A percentile compares a stretch with the other conserved stretches of the same genome.
phyloP scores from a whole-genome alignment of 768 basidiomycete species.

The Boletus subparvulus region DNA sequence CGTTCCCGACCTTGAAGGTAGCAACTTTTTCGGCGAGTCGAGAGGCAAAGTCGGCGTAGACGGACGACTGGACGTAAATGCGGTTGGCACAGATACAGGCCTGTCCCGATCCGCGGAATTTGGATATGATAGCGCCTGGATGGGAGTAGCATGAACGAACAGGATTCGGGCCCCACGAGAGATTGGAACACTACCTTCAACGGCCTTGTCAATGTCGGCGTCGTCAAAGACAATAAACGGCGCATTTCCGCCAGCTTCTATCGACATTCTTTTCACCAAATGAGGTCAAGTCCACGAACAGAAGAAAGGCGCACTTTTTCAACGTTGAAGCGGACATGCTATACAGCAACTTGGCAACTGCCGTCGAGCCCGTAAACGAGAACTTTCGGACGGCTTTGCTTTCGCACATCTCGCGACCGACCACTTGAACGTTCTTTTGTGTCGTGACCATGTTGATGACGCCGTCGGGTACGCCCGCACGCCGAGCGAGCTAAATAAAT shows the following conservation, averaged over 20 bases:
- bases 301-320: constrained; percentile 61
- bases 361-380: constrained; percentile 87
- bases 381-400: constrained; percentile 85
- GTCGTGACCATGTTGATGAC: constrained; percentile 95
- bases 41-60: constrained; percentile 92
- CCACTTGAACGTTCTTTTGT: constrained; percentile 76
- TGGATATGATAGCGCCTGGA: constrained; percentile 68
- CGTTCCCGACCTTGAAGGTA: constrained; percentile 84
- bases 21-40: constrained; percentile 82
- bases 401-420: constrained; percentile 93
- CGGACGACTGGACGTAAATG: constrained; percentile 86
- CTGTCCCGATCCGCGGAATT: constrained; percentile 81
- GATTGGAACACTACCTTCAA: constrained; percentile 54
- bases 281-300: background rate
- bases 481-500: constrained; percentile 60
- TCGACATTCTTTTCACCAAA: constrained; percentile 46
- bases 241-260: constrained; percentile 93
- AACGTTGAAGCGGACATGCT: constrained; percentile 71
- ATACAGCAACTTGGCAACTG: constrained; percentile 75
- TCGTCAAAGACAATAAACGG: constrained; percentile 98
- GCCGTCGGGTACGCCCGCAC: constrained; percentile 93
- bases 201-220: constrained; percentile 89
- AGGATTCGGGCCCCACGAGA: background rate
- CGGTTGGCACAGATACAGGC: constrained; percentile 89
- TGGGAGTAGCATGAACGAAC: background rate